These are phyloP conservation scores for Coemansia sp. DNA, from an alignment of 192 early-diverging fungal genomes.

Conservation along the genomic window DNA sequence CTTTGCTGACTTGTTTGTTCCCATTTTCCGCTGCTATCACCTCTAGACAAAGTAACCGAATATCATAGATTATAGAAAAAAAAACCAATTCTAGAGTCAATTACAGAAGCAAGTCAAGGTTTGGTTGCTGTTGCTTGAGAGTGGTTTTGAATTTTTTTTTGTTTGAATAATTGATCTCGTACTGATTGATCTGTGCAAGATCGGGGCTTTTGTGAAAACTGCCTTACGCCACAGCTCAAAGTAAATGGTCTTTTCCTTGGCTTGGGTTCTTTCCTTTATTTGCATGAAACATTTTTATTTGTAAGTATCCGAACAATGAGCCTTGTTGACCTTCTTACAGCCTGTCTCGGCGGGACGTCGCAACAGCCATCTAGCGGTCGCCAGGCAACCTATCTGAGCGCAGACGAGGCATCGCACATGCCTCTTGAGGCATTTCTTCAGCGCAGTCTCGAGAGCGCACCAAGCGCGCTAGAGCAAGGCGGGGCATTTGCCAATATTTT, in stretches of 20 bases:
- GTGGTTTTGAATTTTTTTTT: too few species aligned
- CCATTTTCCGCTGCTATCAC: constrained; percentile 20
- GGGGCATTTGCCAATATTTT: constrained; percentile 46
- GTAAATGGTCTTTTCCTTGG: too few species aligned
- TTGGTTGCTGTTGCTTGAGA: too few species aligned
- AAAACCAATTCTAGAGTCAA: not conserved
- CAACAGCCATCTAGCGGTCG: constrained; percentile 12
- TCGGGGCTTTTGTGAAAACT: too few species aligned
- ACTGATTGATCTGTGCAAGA: too few species aligned
- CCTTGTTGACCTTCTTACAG: constrained; percentile 27
- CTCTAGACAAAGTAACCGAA: not conserved
- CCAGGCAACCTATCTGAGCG: constrained; percentile 46
- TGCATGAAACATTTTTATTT: not conserved
- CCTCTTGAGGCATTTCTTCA: constrained; percentile 50
- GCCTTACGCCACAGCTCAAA: too few species aligned
- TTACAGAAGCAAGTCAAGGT: not conserved
- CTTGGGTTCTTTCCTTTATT: not conserved
- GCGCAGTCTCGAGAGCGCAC: constrained; percentile 51
- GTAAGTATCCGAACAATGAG: constrained; percentile 22
- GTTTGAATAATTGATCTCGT: too few species aligned
- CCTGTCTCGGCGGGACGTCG: constrained; percentile 35
- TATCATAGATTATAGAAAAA: not conserved
- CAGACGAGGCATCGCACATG: constrained; percentile 50
- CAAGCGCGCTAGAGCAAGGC: constrained; percentile 36
- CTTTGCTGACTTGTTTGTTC: constrained; percentile 64